These are phyloP conservation scores for Gnomoniopsis sp. DNA, from an alignment of 2,329 filamentous ascomycete genomes.

Conservation along the genomic window DNA sequence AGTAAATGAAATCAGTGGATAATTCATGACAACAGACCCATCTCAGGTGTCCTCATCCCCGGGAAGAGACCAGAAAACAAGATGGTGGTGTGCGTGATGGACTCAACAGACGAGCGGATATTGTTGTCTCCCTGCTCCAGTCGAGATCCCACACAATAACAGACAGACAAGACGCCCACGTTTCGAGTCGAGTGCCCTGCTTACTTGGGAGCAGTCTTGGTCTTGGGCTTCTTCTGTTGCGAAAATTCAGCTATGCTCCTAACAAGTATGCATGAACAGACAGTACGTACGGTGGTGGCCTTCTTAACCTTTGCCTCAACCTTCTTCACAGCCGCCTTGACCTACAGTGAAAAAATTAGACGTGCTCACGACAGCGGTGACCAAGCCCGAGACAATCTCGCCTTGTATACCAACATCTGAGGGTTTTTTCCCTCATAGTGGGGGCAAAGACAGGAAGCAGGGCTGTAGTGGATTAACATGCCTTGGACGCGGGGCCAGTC, in stretches of 20 bases:
- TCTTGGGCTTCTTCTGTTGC: constrained; percentile 28
- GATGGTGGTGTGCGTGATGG: background rate
- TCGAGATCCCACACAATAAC: constrained; percentile 11
- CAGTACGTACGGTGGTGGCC: constrained; percentile 18
- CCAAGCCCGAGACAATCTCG: background rate
- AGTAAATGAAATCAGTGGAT: constrained; percentile 1
- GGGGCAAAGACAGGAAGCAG: background rate
- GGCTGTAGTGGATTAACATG: constrained; percentile 15
- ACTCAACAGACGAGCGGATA: constrained; percentile 1
- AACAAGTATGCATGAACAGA: background rate
- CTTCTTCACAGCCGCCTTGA: constrained; percentile 26
- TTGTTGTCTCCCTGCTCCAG: constrained; percentile 3
- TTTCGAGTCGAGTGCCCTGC: background rate
- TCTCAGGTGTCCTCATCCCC: background rate
- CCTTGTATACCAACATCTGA: no score
- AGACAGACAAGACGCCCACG: background rate
- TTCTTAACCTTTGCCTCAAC: constrained; percentile 20
- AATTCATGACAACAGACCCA: background rate
- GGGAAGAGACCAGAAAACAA: background rate
- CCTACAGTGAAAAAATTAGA: constrained; percentile 19
- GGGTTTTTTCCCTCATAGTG: background rate
- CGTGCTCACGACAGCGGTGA: background rate
- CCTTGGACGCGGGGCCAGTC: constrained; percentile 31
- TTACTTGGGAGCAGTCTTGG: constrained; percentile 26
- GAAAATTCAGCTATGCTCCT: background rate